Conservation (phyloP, 257 asterid species). For the Mitragyna speciosa region DNA sequence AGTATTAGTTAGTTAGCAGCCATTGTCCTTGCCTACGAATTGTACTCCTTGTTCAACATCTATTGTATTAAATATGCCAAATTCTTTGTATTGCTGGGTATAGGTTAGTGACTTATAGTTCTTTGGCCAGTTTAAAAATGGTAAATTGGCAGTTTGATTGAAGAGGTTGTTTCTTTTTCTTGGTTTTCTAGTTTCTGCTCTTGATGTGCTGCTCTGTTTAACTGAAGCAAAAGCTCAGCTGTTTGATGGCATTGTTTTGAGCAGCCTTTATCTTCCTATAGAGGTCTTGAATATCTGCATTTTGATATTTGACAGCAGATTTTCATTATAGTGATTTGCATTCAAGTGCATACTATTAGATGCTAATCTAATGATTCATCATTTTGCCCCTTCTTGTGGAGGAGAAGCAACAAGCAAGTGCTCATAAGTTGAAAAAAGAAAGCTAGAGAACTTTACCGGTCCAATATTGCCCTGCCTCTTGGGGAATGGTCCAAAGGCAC, state of each 20-base stretch:
- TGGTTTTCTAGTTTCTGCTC: background rate
- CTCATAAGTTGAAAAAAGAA: too few relatives aligned
- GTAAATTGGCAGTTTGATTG: constrained; percentile 1
- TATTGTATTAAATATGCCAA: constrained; percentile 11
- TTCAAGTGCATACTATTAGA: background rate
- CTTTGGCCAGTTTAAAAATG: background rate
- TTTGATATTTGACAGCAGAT: background rate
- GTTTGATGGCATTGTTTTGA: background rate
- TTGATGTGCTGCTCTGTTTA: background rate
- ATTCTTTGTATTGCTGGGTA: constrained; percentile 23
- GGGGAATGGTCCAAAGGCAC: too few relatives aligned
- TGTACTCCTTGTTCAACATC: constrained; percentile 22
- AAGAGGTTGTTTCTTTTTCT: background rate
- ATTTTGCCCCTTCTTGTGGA: too few relatives aligned
- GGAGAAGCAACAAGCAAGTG: too few relatives aligned
- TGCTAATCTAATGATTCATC: too few relatives aligned
- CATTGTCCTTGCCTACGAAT: constrained; percentile 17
- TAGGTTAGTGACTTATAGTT: constrained; percentile 17
- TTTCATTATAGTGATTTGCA: background rate
- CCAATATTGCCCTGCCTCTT: too few relatives aligned
- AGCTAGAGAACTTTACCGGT: too few relatives aligned
- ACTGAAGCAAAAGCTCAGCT: background rate
- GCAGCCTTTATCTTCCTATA: background rate
- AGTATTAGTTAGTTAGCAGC: constrained; percentile 32
- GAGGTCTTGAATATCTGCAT: background rate